Evolutionary conservation across 2,329 filamentous ascomycete species (phyloP), one percentile per base, ranked within the genome.

Genomic region (Neodidymelliopsis sp.): DNA sequence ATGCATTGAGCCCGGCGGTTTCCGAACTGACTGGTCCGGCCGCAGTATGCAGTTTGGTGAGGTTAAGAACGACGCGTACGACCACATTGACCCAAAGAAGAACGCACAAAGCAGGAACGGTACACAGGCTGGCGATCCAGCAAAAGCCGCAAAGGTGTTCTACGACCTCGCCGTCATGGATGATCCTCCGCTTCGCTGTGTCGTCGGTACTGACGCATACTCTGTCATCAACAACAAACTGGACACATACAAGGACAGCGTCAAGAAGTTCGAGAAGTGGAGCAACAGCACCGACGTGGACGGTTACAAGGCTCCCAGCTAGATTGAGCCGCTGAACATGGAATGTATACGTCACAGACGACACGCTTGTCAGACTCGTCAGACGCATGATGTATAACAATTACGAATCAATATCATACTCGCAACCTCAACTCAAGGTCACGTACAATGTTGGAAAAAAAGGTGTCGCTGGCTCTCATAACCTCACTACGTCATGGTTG

Each of bases 121-220:
- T 4, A 75, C 61, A 0, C 76, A 82, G 39, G 74, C 76, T 1
- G 80, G 81, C 3, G 80, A 84, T 49, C 77, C 80, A 3, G 54
- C 56, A 0, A 80, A 83, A 60, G 81, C 74, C 2, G 79, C 77
- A 1, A 68, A 75, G 16, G 74, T 75, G 0, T 81, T 83, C 70
- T 82, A 83, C 56, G 78, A 84, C 41, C 60, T 85, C 12, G 81
- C 79, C 1, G 72, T 77, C 27, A 76, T 80, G 74, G 60, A 79
- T 10, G 75, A 81, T 11, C 79, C 78, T 3, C 82, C 82, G 3
- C 57, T 84, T 6, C 70, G 82, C 22, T 75, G 81, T 11, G 74
- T 81, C 0, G 70, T 85, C 9, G 82, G 82, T 0, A 80, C 73
- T 0, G 82, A 84, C 66, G 79, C 79, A 0, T 84, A 79, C 62